These are phyloP conservation scores for Xylariales sp. DNA, from an alignment of 2,329 filamentous ascomycete species.

Conservation along the genomic window DNA sequence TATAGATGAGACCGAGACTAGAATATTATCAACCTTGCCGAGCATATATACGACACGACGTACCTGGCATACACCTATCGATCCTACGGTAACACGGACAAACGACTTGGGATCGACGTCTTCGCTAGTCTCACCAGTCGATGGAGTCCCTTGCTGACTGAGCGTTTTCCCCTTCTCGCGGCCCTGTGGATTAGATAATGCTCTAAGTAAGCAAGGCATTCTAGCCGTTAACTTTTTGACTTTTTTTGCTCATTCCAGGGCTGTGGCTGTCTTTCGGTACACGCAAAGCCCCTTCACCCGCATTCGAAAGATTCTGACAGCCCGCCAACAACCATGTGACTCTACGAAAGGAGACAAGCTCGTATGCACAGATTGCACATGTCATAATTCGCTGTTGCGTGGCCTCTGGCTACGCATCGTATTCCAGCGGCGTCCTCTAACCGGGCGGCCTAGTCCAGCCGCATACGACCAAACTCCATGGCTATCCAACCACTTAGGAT, in stretches of 20 bases:
- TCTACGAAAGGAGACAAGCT: not conserved
- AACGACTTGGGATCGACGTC: not conserved
- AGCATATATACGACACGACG: not conserved
- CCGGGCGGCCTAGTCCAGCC: not conserved
- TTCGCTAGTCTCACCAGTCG: not conserved
- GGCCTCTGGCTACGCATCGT: slow-evolving; percentile 2
- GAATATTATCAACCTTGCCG: not conserved
- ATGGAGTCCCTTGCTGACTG: not conserved
- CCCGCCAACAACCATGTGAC: slow-evolving; percentile 4
- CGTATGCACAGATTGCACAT: slow-evolving; percentile 6
- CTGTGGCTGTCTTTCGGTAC: slow-evolving; percentile 3
- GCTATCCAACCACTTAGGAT: not conserved
- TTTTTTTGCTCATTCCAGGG: not conserved
- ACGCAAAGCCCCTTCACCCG: not conserved
- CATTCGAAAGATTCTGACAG: not conserved
- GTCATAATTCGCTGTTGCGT: slow-evolving; percentile 1
- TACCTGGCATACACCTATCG: not conserved
- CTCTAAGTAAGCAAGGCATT: not conserved
- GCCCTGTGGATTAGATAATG: not conserved
- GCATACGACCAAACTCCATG: not conserved
- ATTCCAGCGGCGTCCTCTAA: slow-evolving; percentile 4
- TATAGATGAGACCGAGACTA: not conserved
- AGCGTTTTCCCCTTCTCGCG: not conserved
- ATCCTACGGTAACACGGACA: not conserved
- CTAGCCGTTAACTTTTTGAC: not conserved